phyloP scores from a whole-genome alignment of 2,329 filamentous ascomycete species.

The Davidsoniella eucalypti region DNA sequence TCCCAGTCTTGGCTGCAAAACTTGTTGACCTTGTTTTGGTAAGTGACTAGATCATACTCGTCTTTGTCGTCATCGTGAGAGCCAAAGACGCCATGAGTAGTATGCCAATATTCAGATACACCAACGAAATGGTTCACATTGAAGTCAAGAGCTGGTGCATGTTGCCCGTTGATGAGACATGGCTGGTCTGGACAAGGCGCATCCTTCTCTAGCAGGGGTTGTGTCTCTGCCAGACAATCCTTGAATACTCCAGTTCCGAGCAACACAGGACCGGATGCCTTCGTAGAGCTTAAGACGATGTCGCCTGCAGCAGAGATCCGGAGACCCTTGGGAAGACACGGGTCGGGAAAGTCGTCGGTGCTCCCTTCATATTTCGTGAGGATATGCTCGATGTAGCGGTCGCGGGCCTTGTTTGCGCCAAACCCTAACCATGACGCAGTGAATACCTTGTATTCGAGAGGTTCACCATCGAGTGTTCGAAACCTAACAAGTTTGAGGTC shows the following conservation, averaged over 20 bases:
- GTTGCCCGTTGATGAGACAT: conserved; percentile 77
- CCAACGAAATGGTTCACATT: conserved; percentile 95
- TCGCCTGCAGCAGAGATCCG: conserved; percentile 58
- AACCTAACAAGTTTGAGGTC: conserved; percentile 77
- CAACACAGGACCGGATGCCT: conserved; percentile 33
- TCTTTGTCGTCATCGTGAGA: conserved; percentile 47
- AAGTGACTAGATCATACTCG: conserved; percentile 46
- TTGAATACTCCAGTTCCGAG: conserved; percentile 77
- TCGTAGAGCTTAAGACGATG: conserved; percentile 22
- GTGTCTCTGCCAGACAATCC: conserved; percentile 67
- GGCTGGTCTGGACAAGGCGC: conserved; percentile 66
- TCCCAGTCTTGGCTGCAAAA: conserved; percentile 80
- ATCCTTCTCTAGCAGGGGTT: conserved; percentile 79
- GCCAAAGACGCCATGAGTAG: conserved; percentile 78
- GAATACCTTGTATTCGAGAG: conserved; percentile 76
- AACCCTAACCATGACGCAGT: conserved; percentile 95
- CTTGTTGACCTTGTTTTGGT: conserved; percentile 66
- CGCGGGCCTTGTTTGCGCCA: conserved; percentile 83
- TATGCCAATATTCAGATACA: conserved; percentile 98
- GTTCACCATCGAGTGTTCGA: conserved; percentile 62
- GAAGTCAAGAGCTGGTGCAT: conserved; percentile 92
- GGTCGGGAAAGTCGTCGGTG: conserved; percentile 62
- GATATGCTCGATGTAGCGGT: conserved; percentile 68
- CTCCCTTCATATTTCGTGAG: conserved; percentile 45
- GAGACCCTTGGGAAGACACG: conserved; percentile 70